Conservation (phyloP, 225 moss, liverwort and hornwort genomes). For the Ulota crispa region DNA sequence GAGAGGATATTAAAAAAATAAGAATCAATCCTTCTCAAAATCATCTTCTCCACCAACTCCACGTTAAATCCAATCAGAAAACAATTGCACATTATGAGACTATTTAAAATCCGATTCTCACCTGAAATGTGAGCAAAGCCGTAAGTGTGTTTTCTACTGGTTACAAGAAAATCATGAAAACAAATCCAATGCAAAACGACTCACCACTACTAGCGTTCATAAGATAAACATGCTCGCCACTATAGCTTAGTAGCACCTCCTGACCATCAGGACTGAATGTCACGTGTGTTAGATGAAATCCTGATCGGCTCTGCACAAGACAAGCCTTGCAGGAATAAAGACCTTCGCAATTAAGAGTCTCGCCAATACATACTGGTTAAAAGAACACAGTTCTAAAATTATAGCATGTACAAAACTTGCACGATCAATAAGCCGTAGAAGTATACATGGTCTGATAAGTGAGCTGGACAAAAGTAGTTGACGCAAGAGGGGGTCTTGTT, state of each 20-base stretch:
- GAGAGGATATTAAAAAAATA: neutral
- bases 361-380: neutral
- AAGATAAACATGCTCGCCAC: constrained; percentile 97
- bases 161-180: neutral
- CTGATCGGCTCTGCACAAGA: constrained; percentile 77
- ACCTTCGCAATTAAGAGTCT: neutral
- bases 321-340: neutral
- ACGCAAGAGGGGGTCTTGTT: constrained; percentile 80
- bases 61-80: constrained; percentile 11
- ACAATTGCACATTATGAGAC: neutral
- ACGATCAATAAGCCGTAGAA: constrained; percentile 1
- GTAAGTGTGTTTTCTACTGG: neutral
- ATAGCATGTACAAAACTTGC: constrained; percentile 3
- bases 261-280: constrained; percentile 93
- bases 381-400: constrained; percentile 10
- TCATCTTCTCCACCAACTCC: constrained; percentile 4
- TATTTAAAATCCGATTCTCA: neutral
- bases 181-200: constrained; percentile 8
- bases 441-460: constrained; percentile 87
- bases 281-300: constrained; percentile 94
- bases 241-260: constrained; percentile 95
- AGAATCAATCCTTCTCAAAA: neutral
- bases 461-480: constrained; percentile 98
- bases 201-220: constrained; percentile 81
- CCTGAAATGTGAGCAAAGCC: neutral